Conservation (phyloP, 169 alveolate species). For the Eimeria brunetti region DNA sequence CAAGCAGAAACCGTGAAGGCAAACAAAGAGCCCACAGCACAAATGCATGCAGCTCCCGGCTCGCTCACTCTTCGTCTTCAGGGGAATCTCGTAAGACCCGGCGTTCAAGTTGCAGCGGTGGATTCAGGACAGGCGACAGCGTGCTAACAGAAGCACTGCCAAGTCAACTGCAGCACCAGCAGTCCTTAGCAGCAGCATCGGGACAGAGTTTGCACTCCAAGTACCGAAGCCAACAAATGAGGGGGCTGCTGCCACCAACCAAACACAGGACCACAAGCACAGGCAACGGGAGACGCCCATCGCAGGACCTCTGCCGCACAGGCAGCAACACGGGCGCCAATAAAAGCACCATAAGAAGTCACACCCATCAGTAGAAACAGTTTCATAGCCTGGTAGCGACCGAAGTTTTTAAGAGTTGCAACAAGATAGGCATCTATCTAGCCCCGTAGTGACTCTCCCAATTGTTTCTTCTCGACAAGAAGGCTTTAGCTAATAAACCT, state of each 20-base stretch:
- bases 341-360: constrained; percentile 40
- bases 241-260: constrained; percentile 31
- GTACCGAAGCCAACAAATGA: constrained; percentile 29
- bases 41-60: constrained; percentile 15
- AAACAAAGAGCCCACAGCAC: constrained; percentile 65
- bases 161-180: constrained; percentile 36
- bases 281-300: constrained; percentile 45
- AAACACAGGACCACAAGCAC: constrained; percentile 60
- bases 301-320: constrained; percentile 44
- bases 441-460: neutral
- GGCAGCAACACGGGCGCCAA: constrained; percentile 48
- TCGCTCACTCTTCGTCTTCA: neutral
- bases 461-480: neutral
- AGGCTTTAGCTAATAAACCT: neutral
- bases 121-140: constrained; percentile 41
- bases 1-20: constrained; percentile 42
- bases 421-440: neutral
- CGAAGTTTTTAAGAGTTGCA: neutral
- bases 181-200: neutral
- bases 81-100: constrained; percentile 7
- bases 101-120: constrained; percentile 19
- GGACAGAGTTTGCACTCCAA: constrained; percentile 15
- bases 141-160: neutral
- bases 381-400: neutral
- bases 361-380: constrained; percentile 45